Evolutionary conservation across 345 rosid species (phyloP), one percentile per base, ranked within the genome.

Genomic region (Populus deltoides): DNA sequence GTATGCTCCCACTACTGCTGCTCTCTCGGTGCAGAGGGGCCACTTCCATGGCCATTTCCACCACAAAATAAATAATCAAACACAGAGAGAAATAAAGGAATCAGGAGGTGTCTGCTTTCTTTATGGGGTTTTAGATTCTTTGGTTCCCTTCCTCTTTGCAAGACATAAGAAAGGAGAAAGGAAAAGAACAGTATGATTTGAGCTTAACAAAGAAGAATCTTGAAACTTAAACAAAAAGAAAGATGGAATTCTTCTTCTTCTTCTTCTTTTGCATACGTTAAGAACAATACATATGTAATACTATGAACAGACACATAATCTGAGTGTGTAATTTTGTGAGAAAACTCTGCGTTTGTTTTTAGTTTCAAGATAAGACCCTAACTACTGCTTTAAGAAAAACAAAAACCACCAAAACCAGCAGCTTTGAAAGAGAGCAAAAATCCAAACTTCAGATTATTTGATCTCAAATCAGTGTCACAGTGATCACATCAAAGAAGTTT

Each of bases 1-100:
- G 87, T 22, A 90, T 90, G 86, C 98, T 90, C n/a, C 93, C 96
- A 47, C 97, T 90, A 81, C 97, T 90, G 80, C 94, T 87, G 73
- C 88, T 91, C 86, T 92, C 98, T 66, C 93, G 82, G 82, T 92
- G 94, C 22, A 83, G 87, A 70, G 65, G 16, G 65, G 84, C 86
- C 76, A 79, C 75, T 62, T 79, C 85, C 88, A 89, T 82, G 66
- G 90, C 94, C 97, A 92, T 92, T 75, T 89, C 89, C 91, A 87
- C 89, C 81, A 80, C 68, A 68, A 68, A 24, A 22, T 20, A 55
- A 61, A 29, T 12, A 71, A 66, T 22, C 81, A 25, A 10, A 68
- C 49, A 81, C 11, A 33, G 53, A 70, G 13, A 53, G 13, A 53
- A 24, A 36, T 17, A 65, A 39, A 78, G 70, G 63, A 43, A 18